Percentiles rank a stretch among this genome's conserved stretches.
These are phyloP conservation scores for Lathyrus tuberosus DNA, from an alignment of 306 rosid species.

Conservation along the genomic window DNA sequence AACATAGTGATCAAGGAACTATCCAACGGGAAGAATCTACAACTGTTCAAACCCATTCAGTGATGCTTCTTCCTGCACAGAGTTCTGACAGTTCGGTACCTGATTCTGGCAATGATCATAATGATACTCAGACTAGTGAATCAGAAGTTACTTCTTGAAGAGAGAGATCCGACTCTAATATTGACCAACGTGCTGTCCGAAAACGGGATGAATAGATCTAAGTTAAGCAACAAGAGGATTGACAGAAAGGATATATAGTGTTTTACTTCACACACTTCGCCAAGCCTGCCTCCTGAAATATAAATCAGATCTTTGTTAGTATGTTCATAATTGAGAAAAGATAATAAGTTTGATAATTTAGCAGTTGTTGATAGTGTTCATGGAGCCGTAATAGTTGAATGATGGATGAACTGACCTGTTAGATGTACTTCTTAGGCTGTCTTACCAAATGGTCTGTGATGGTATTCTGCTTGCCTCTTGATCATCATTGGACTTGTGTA, in stretches of 20 bases:
- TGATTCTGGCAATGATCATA: slow-evolving; percentile 35
- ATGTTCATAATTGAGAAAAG: slow-evolving; percentile 42
- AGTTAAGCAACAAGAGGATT: slow-evolving; percentile 21
- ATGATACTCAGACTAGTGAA: slow-evolving; percentile 43
- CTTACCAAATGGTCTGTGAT: slow-evolving; percentile 27
- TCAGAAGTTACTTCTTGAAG: slow-evolving; percentile 36
- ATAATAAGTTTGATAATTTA: slow-evolving; percentile 36
- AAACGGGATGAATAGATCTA: slow-evolving; percentile 32
- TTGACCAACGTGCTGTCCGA: slow-evolving; percentile 36
- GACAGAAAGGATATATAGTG: slow-evolving; percentile 27
- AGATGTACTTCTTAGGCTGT: slow-evolving; percentile 32
- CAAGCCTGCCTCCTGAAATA: slow-evolving; percentile 33
- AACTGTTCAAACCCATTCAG: slow-evolving; percentile 51
- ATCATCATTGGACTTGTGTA: slow-evolving; percentile 35
- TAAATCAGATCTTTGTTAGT: slow-evolving; percentile 37
- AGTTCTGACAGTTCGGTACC: slow-evolving; percentile 44
- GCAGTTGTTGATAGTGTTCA: slow-evolving; percentile 41
- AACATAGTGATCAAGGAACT: slow-evolving; percentile 45
- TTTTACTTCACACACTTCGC: slow-evolving; percentile 33
- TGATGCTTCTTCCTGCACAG: slow-evolving; percentile 47
- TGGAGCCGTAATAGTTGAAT: slow-evolving; percentile 47
- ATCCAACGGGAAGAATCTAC: slow-evolving; percentile 47
- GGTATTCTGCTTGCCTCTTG: slow-evolving; percentile 2
- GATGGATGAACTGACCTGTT: slow-evolving; percentile 36
- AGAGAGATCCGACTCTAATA: slow-evolving; percentile 17